Conservation (phyloP, 2,329 filamentous ascomycete species). For the Cordyceps pruinosa region DNA sequence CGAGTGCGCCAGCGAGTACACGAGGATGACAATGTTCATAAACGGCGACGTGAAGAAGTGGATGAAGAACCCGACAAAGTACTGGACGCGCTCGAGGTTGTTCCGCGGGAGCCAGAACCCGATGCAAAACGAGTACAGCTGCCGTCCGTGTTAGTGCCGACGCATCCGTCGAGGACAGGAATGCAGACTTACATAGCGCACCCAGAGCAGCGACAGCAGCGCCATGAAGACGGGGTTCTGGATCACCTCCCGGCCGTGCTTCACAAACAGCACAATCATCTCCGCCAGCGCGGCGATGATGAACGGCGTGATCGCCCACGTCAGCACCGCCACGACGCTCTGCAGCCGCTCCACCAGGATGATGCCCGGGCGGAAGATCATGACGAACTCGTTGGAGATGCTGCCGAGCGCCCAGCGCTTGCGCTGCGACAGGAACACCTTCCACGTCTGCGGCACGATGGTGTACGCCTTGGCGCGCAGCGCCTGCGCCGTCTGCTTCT, state of each 20-base stretch:
- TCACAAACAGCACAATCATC: constrained; percentile 29
- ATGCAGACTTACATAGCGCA: constrained; percentile 32
- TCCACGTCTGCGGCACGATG: constrained; percentile 37
- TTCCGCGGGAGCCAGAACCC: constrained; percentile 36
- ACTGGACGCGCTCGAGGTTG: constrained; percentile 30
- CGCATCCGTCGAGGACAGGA: constrained; percentile 10
- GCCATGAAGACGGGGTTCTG: constrained; percentile 30
- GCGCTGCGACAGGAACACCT: constrained; percentile 41
- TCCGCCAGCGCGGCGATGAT: constrained; percentile 34
- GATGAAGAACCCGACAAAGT: constrained; percentile 32
- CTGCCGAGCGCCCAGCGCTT: constrained; percentile 43
- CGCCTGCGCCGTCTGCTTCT: constrained; percentile 39
- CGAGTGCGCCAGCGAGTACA: constrained; percentile 35
- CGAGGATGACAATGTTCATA: constrained; percentile 35
- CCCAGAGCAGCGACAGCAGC: constrained; percentile 30
- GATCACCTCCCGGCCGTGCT: constrained; percentile 27
- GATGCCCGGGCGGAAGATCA: constrained; percentile 38
- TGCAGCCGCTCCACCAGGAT: constrained; percentile 37
- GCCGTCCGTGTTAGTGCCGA: background rate
- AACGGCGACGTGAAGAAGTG: constrained; percentile 33
- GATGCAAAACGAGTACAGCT: constrained; percentile 36
- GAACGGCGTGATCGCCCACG: constrained; percentile 39
- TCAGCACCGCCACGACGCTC: constrained; percentile 38
- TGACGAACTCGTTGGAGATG: constrained; percentile 42
- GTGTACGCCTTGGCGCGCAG: constrained; percentile 41